These are phyloP conservation scores for Phytophthora sp. DNA, from an alignment of 352 stramenopile genomes.

Conservation along the genomic window DNA sequence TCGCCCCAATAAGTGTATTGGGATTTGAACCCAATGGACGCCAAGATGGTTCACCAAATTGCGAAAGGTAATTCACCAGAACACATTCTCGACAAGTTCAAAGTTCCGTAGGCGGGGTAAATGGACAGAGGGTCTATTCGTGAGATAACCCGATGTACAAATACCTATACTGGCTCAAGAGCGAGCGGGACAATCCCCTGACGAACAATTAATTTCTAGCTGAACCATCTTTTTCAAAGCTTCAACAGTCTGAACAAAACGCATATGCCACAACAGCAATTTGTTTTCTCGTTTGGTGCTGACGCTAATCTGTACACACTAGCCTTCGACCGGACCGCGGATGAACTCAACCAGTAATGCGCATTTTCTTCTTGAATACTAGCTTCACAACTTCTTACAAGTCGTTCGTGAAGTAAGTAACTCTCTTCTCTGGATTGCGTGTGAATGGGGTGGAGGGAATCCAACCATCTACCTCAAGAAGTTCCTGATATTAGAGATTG, in stretches of 20 bases:
- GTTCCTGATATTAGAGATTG: background rate
- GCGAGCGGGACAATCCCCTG: background rate
- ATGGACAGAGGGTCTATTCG: constrained; percentile 2
- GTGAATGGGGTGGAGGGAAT: background rate
- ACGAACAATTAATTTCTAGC: background rate
- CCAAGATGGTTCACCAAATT: background rate
- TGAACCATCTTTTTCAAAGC: background rate
- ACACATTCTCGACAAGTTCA: constrained; percentile 2
- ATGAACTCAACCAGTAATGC: background rate
- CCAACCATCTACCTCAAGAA: background rate
- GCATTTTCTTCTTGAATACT: background rate
- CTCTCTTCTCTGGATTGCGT: background rate
- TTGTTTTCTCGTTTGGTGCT: too few species aligned
- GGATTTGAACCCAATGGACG: too few species aligned
- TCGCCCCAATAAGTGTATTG: too few species aligned
- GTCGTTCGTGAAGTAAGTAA: background rate
- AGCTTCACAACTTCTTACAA: background rate
- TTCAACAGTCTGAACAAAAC: background rate
- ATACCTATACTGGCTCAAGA: background rate
- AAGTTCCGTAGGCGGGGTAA: background rate
- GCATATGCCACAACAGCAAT: background rate
- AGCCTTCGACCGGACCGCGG: too few species aligned
- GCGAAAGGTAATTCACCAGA: background rate
- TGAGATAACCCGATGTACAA: background rate
- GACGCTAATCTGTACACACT: too few species aligned